A percentile compares a stretch with the other conserved stretches of the same genome.
phyloP scores from a whole-genome alignment of 305 asterid species.

The Solanum aculeatissimum region DNA sequence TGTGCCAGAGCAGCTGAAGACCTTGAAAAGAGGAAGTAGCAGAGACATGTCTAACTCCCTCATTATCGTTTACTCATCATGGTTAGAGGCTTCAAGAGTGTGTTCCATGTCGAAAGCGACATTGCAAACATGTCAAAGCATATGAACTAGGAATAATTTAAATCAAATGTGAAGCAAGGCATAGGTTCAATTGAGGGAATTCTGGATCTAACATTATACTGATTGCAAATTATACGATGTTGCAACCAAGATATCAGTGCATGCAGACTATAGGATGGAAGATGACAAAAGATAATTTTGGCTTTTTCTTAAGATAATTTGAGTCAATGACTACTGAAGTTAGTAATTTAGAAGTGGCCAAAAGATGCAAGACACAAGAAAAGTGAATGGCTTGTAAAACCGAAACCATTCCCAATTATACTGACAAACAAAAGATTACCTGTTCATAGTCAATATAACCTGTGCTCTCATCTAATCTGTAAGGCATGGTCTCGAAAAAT shows the following conservation, averaged over 20 bases:
- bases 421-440: constrained; percentile 21
- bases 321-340: neutral
- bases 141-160: neutral
- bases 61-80: neutral
- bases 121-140: neutral
- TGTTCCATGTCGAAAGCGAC: neutral
- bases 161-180: neutral
- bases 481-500: constrained; percentile 97
- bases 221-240: neutral
- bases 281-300: neutral
- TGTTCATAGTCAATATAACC: constrained; percentile 95
- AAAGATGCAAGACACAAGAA: neutral
- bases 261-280: neutral
- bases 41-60: neutral
- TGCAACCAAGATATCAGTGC: neutral
- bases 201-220: neutral
- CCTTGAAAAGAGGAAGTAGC: neutral
- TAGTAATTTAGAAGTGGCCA: neutral
- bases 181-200: neutral
- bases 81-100: neutral
- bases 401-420: neutral
- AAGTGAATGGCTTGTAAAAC: neutral
- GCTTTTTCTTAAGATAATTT: neutral
- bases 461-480: constrained; percentile 85
- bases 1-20: neutral